phyloP scores from a whole-genome alignment of 202 grass and related monocot genomes.

The Musa balbisiana region DNA sequence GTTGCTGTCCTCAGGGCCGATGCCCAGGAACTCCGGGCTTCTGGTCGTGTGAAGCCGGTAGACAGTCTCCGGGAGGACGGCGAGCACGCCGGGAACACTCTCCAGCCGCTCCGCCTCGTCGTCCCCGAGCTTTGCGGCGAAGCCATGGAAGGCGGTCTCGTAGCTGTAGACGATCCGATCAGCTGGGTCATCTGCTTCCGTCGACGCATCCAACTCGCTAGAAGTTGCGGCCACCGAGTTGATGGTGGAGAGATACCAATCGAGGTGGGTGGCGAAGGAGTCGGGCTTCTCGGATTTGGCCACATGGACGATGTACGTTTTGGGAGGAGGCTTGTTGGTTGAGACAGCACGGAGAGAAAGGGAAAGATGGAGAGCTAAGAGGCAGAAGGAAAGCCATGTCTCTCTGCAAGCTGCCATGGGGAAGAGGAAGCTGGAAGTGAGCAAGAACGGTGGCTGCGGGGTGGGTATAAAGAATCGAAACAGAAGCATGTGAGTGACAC shows the following conservation, averaged over 20 bases:
- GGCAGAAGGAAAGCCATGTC: not conserved
- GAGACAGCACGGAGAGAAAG: not conserved
- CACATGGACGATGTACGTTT: not conserved
- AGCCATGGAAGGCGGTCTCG: not conserved
- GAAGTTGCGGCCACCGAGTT: not conserved
- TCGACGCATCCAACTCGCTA: not conserved
- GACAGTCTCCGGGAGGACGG: not conserved
- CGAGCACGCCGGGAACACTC: not conserved
- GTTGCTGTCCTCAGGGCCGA: not conserved
- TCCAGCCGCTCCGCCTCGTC: not conserved
- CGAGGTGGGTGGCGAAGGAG: not conserved
- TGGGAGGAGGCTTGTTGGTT: not conserved
- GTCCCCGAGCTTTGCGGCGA: not conserved
- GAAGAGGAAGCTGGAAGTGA: not conserved
- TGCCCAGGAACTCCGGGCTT: not conserved
- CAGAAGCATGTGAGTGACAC: too few species aligned
- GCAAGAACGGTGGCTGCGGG: not conserved
- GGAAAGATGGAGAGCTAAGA: not conserved
- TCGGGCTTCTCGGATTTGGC: not conserved
- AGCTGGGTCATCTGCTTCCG: not conserved
- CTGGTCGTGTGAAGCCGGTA: not conserved
- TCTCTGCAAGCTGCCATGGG: not conserved
- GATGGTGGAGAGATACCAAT: not conserved
- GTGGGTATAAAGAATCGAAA: too few species aligned
- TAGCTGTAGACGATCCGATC: conserved; percentile 1